Evolutionary conservation across 2,329 filamentous ascomycete genomes (phyloP).

Genomic region (Clonostachys sp.): DNA sequence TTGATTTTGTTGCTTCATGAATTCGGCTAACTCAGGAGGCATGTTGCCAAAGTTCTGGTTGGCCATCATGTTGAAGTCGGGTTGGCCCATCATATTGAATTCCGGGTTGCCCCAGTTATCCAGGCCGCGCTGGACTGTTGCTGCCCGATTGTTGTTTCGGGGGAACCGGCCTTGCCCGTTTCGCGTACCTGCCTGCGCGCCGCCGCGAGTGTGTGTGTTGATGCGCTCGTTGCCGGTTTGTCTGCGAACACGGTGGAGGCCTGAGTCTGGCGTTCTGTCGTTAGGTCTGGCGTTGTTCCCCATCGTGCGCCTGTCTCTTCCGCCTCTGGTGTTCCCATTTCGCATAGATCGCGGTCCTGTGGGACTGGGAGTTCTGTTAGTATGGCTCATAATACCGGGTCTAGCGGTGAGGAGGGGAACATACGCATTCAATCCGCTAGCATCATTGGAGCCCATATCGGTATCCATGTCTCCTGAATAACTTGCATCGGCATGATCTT

Average conservation of each 20-base stretch:
- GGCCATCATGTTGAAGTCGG: not conserved
- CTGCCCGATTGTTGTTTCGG: conserved; percentile 44
- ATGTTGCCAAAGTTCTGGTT: conserved; percentile 20
- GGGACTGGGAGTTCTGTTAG: conserved; percentile 58
- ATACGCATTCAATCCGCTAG: conserved; percentile 53
- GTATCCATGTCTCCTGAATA: conserved; percentile 53
- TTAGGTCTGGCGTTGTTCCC: conserved; percentile 80
- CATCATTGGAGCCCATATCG: conserved; percentile 63
- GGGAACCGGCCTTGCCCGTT: conserved; percentile 44
- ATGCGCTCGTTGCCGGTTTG: conserved; percentile 73
- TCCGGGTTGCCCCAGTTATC: conserved; percentile 28
- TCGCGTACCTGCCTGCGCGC: conserved; percentile 69
- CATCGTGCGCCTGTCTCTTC: conserved; percentile 76
- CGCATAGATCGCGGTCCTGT: conserved; percentile 96
- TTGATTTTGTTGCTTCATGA: conserved; percentile 82
- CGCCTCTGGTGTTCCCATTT: conserved; percentile 54
- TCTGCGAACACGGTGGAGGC: conserved; percentile 74
- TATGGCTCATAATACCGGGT: conserved; percentile 1
- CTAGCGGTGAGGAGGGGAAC: conserved; percentile 20
- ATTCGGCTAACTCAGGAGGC: conserved; percentile 54
- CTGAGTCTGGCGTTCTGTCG: conserved; percentile 71
- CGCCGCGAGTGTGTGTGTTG: conserved; percentile 68
- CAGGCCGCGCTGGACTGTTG: conserved; percentile 45
- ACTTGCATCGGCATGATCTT: conserved; percentile 20
- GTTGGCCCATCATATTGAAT: not conserved